phyloP scores from a whole-genome alignment of 2,329 filamentous ascomycete genomes.

The Cordyceps militaris region DNA sequence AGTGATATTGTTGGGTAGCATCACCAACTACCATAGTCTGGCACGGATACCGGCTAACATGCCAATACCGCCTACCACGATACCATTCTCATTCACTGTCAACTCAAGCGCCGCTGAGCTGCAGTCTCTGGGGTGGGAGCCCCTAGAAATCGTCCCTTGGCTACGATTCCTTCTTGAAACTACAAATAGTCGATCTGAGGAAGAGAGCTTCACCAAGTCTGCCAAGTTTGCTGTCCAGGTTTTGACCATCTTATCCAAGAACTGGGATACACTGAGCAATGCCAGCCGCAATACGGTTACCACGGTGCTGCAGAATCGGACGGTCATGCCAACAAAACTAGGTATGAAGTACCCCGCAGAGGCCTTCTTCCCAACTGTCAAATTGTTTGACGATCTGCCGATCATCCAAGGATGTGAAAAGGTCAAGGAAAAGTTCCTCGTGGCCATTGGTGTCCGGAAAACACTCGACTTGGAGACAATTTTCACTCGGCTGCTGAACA shows the following conservation, averaged over 20 bases:
- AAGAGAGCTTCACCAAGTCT: slow-evolving; percentile 64
- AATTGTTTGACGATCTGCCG: slow-evolving; percentile 88
- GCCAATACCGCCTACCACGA: slow-evolving; percentile 72
- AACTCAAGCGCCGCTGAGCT: slow-evolving; percentile 60
- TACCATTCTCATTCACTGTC: slow-evolving; percentile 79
- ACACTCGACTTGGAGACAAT: slow-evolving; percentile 93
- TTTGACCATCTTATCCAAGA: slow-evolving; percentile 74
- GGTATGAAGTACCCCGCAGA: slow-evolving; percentile 83
- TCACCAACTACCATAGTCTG: slow-evolving; percentile 68
- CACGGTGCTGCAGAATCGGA: slow-evolving; percentile 56
- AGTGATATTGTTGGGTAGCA: slow-evolving; percentile 69
- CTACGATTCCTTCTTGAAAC: slow-evolving; percentile 70
- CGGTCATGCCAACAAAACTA: slow-evolving; percentile 81
- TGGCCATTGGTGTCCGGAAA: slow-evolving; percentile 81
- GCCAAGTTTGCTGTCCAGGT: slow-evolving; percentile 70
- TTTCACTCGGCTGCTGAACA: slow-evolving; percentile 73
- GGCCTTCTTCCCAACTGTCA: slow-evolving; percentile 89
- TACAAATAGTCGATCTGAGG: slow-evolving; percentile 48
- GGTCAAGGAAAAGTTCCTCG: slow-evolving; percentile 85
- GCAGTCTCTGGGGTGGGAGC: slow-evolving; percentile 76
- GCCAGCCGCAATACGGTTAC: slow-evolving; percentile 59
- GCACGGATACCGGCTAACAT: slow-evolving; percentile 73
- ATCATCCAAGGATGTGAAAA: slow-evolving; percentile 67
- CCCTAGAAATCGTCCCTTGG: slow-evolving; percentile 82
- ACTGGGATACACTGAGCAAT: slow-evolving; percentile 74